Evolutionary conservation across 306 rosid genomes (phyloP).

Genomic region (Spatholobus suberectus): DNA sequence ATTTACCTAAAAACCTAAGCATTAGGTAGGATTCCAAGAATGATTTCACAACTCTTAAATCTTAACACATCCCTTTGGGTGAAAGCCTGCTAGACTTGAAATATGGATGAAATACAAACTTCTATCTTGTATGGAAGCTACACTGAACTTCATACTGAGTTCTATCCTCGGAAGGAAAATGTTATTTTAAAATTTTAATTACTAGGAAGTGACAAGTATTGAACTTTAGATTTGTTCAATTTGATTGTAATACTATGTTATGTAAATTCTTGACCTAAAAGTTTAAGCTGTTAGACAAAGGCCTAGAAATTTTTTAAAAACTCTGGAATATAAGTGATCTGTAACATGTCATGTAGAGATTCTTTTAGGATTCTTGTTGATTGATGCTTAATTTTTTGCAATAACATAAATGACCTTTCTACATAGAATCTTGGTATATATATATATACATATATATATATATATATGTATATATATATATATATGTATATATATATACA

Average conservation of each 20-base stretch:
- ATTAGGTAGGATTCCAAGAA: background rate
- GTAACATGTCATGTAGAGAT: background rate
- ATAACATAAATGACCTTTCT: background rate
- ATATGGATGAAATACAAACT: background rate
- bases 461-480: too few relatives aligned
- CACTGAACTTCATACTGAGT: background rate
- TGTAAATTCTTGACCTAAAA: background rate
- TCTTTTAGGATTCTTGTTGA: conserved; percentile 7
- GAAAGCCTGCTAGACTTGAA: background rate
- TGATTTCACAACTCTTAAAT: conserved; percentile 6
- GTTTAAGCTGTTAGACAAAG: background rate
- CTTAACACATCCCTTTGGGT: background rate
- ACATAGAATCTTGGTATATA: background rate
- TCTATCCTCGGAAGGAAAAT: background rate
- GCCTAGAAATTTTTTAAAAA: background rate
- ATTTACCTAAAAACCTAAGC: conserved; percentile 13
- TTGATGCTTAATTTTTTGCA: background rate
- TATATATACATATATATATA: background rate
- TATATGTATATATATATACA: background rate
- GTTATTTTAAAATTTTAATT: background rate
- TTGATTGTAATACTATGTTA: background rate
- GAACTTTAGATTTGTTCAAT: conserved; percentile 14
- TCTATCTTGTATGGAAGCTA: conserved; percentile 17
- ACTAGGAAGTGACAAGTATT: conserved; percentile 1
- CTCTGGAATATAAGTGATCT: background rate